Evolutionary conservation across 2,329 filamentous ascomycete species (phyloP).

Genomic region (Parastagonospora avenae): DNA sequence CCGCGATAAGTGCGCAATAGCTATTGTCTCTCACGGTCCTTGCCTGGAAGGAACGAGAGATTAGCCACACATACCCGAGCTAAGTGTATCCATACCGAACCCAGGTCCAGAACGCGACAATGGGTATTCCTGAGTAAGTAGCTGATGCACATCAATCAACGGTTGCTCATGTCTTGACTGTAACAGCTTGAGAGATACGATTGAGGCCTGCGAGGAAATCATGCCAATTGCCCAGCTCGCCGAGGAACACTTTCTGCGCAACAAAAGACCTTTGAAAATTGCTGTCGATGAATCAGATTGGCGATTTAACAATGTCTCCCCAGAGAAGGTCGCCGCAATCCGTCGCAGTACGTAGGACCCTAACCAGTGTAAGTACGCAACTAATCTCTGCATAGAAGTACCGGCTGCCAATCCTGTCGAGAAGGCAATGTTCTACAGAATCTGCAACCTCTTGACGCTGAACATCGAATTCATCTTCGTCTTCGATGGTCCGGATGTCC

Average conservation of each 20-base stretch:
- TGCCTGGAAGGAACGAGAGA: too few relatives aligned
- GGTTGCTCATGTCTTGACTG: neutral
- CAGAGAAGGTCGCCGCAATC: constrained; percentile 38
- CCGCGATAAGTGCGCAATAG: too few relatives aligned
- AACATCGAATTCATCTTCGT: constrained; percentile 60
- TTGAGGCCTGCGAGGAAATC: constrained; percentile 42
- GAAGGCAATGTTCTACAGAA: constrained; percentile 46
- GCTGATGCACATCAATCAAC: too few relatives aligned
- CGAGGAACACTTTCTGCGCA: constrained; percentile 37
- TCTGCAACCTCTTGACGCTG: constrained; percentile 53
- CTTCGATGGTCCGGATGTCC: constrained; percentile 57
- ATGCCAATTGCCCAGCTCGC: constrained; percentile 42
- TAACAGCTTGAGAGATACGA: neutral
- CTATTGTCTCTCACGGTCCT: too few relatives aligned
- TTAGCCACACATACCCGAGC: too few relatives aligned
- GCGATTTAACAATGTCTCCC: constrained; percentile 49
- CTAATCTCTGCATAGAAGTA: neutral
- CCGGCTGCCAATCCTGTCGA: constrained; percentile 39
- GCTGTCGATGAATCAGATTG: constrained; percentile 51
- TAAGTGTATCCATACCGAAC: too few relatives aligned
- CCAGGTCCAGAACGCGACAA: too few relatives aligned
- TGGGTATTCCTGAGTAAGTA: too few relatives aligned
- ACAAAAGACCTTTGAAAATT: constrained; percentile 45
- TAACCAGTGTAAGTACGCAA: neutral
- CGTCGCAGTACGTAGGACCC: constrained; percentile 28